Base-by-base conservation (phyloP, 495 filamentous ascomycete genomes). In the Aspergillus asperescens region DNA sequence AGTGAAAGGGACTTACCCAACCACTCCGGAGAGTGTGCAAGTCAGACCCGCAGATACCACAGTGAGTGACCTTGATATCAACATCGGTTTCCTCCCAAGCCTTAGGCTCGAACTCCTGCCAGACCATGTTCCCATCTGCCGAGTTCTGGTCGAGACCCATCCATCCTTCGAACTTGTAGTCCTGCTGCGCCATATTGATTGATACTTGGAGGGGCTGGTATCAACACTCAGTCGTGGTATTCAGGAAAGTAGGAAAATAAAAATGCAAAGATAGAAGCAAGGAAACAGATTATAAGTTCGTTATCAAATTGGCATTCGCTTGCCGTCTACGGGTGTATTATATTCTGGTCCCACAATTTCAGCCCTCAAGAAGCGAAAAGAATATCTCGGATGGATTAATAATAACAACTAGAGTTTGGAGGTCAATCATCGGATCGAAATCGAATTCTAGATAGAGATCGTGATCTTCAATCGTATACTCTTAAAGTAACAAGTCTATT, bases 161-260 rank as follows among this genome's bases (percentile, higher is more conserved):
- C 90, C 90, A 95, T 56, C 91, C 90, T 62, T 86, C 73, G 68
- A 94, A 95, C 57, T 85, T 79, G 71, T 82, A 81, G 55, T 78
- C 64, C 32, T 69, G 69, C 44, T 68, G 54, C 22, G 68, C 51
- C 67, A 70, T 69, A 7, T 52, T 63, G 46, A 10, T 12, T 12
- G 15, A 22, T 34, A 22, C n/a, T 34, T 32, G 20, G 4, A 10
- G 12, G 24, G 9, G n/a, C n/a, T n/a, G n/a, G n/a, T n/a, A n/a
- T n/a, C n/a, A n/a, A n/a, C n/a, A n/a, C n/a, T n/a, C n/a, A n/a
- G n/a, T n/a, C n/a, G n/a, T n/a, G n/a, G n/a, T n/a, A n/a, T n/a
- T n/a, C n/a, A n/a, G n/a, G n/a, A n/a, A n/a, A n/a, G n/a, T n/a
- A n/a, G n/a, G n/a, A n/a, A n/a, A n/a, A n/a, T n/a, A n/a, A n/a